Evolutionary conservation across 2,329 filamentous ascomycete species (phyloP).

Genomic region (Clonostachys rosea): DNA sequence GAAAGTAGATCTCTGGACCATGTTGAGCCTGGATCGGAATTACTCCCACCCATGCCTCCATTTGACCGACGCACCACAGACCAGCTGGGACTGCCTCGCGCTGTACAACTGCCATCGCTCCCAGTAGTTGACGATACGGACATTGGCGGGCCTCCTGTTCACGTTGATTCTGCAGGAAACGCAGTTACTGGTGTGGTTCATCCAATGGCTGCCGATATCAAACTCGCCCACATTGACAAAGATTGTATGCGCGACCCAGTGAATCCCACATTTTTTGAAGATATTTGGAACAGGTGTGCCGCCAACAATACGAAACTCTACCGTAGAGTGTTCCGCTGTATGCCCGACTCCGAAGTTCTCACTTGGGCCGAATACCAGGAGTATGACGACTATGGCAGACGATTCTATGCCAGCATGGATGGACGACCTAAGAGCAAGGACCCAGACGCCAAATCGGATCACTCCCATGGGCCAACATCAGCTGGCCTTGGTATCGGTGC

Average conservation of each 20-base stretch:
- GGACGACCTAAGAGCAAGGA: slow-evolving; percentile 48
- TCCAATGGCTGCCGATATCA: slow-evolving; percentile 62
- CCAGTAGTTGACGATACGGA: slow-evolving; percentile 74
- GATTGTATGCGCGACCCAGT: slow-evolving; percentile 95
- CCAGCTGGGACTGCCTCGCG: slow-evolving; percentile 62
- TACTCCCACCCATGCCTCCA: slow-evolving; percentile 53
- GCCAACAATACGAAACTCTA: slow-evolving; percentile 95
- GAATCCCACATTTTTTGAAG: slow-evolving; percentile 74
- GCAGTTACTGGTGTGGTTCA: slow-evolving; percentile 38
- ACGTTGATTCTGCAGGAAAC: slow-evolving; percentile 45
- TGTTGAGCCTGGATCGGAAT: slow-evolving; percentile 32
- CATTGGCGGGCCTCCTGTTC: slow-evolving; percentile 69
- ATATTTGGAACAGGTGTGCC: slow-evolving; percentile 82
- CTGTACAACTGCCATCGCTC: slow-evolving; percentile 66
- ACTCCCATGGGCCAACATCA: slow-evolving; percentile 19
- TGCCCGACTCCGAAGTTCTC: slow-evolving; percentile 91
- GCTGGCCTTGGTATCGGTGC: slow-evolving; percentile 34
- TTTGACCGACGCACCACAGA: slow-evolving; percentile 57
- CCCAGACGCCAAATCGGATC: slow-evolving; percentile 29
- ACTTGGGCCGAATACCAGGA: slow-evolving; percentile 93
- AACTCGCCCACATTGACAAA: slow-evolving; percentile 69
- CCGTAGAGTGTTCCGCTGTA: slow-evolving; percentile 89
- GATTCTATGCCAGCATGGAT: slow-evolving; percentile 67
- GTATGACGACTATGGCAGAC: slow-evolving; percentile 70
- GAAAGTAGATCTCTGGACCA: slow-evolving; percentile 23